Evolutionary conservation across 192 early-diverging fungal genomes (phyloP).

Genomic region (Chytriomyces sp.): DNA sequence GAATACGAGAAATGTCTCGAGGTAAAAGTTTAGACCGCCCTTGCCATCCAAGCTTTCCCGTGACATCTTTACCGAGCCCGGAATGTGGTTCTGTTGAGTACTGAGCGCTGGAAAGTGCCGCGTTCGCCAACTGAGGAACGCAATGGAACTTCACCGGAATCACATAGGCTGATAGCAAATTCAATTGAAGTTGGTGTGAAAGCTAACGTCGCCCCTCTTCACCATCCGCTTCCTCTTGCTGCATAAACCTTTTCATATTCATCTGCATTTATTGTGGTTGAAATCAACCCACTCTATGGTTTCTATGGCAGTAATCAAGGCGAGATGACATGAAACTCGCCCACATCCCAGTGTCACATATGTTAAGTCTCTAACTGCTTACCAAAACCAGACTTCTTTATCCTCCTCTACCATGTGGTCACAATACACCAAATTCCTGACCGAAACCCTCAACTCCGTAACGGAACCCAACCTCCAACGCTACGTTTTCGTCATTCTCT

Average conservation of each 20-base stretch:
- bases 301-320: background rate
- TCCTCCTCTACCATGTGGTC: slow-evolving; percentile 62
- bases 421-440: slow-evolving; percentile 66
- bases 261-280: background rate
- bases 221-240: background rate
- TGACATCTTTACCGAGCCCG: background rate
- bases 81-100: no score
- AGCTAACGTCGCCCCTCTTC: no score
- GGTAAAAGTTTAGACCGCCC: slow-evolving; percentile 1
- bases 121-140: no score
- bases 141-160: no score
- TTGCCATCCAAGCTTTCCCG: background rate
- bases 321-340: background rate
- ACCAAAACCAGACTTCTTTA: slow-evolving; percentile 29
- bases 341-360: no score
- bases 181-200: no score
- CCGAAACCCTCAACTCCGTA: slow-evolving; percentile 41
- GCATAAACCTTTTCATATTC: slow-evolving; percentile 5
- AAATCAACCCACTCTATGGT: background rate
- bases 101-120: slow-evolving; percentile 6
- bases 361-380: background rate
- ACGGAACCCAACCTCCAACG: slow-evolving; percentile 59
- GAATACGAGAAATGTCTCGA: slow-evolving; percentile 54
- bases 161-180: background rate
- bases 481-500: slow-evolving; percentile 62